phyloP scores from a whole-genome alignment of 2,329 filamentous ascomycete genomes.

The Zasmidium cellare region DNA sequence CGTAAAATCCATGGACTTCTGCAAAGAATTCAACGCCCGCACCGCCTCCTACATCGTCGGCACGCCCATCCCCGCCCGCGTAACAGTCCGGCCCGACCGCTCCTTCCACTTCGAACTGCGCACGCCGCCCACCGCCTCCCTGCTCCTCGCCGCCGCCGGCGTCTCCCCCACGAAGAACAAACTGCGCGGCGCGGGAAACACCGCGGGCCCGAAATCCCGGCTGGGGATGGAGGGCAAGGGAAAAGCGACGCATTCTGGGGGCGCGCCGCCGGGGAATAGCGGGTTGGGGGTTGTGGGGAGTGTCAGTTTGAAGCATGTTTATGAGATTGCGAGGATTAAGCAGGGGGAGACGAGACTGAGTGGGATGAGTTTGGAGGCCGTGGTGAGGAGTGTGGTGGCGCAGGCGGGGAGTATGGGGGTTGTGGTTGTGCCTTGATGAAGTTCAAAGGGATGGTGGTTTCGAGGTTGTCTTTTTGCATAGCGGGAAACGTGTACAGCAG shows the following conservation, averaged over 20 bases:
- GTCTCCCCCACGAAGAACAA: slow-evolving; percentile 75
- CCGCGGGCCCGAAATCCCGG: slow-evolving; percentile 45
- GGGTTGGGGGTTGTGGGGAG: slow-evolving; percentile 78
- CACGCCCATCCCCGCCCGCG: slow-evolving; percentile 84
- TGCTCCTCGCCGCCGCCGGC: slow-evolving; percentile 81
- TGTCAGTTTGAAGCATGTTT: slow-evolving; percentile 91
- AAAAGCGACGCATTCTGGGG: slow-evolving; percentile 35
- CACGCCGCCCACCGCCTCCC: slow-evolving; percentile 85
- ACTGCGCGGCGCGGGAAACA: slow-evolving; percentile 66
- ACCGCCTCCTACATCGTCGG: slow-evolving; percentile 81
- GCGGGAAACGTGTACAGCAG: not conserved
- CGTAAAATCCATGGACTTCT: slow-evolving; percentile 99
- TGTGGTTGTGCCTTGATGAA: slow-evolving; percentile 47
- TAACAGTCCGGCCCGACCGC: slow-evolving; percentile 89
- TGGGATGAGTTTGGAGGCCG: slow-evolving; percentile 79
- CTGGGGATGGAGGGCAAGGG: slow-evolving; percentile 36
- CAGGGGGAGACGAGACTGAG: slow-evolving; percentile 49
- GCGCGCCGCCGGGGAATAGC: slow-evolving; percentile 52
- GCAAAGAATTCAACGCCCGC: slow-evolving; percentile 60
- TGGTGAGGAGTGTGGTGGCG: slow-evolving; percentile 70
- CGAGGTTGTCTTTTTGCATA: too few relatives aligned
- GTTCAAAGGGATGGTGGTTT: too few relatives aligned
- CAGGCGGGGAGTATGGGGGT: slow-evolving; percentile 54
- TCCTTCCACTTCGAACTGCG: slow-evolving; percentile 91
- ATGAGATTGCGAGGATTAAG: slow-evolving; percentile 98